Evolutionary conservation across 768 basidiomycete species (phyloP), one percentile per base, ranked within the genome.

Genomic region (Tylopilus subfusipes): DNA sequence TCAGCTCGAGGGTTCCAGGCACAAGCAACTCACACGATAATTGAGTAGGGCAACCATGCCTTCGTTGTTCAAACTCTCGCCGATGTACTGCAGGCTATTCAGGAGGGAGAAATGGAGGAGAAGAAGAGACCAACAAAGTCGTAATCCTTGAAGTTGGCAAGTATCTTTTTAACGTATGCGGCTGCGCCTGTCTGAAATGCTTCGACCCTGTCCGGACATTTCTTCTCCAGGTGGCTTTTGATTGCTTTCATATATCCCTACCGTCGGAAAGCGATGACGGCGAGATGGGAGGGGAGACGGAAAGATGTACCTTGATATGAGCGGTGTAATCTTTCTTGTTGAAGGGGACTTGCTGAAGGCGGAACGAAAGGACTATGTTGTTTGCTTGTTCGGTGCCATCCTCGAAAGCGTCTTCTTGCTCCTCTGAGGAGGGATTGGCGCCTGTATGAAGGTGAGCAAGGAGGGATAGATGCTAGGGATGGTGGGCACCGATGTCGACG

Each of bases 31-130:
- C 69, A 85, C 85, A 36, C 97, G 84, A 77, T 93, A 99, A 78
- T 99, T 96, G 66, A 98, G 83, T 44, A 98, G 82, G 42, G 86
- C 91, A 62, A 98, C 81, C 92, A 96, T 89, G 53, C 95, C 96
- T 5, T 97, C 90, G n/a, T 83, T 76, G 69, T 92, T 81, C 88
- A 90, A 88, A 39, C 50, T 63, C 68, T 86, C 86, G 55, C 90
- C 85, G 47, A 77, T 82, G 75, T 82, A 90, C 88, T 90, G 48
- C 13, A 38, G 25, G 19, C 14, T 52, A 5, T 4, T 63, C 40
- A 57, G 53, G 27, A n/a, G 5, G 22, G 24, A 21, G 24, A 16
- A 5, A 16, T 22, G 12, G 29, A 13, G 16, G 12, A n/a, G 12
- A 27, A 21, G 21, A 2, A 0, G 25, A 36, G 14, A 72, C 88